A percentile compares a stretch with the other conserved stretches of the same genome.
Conservation (phyloP, 805 yeast species). For the Priceomyces fermenticarens region DNA sequence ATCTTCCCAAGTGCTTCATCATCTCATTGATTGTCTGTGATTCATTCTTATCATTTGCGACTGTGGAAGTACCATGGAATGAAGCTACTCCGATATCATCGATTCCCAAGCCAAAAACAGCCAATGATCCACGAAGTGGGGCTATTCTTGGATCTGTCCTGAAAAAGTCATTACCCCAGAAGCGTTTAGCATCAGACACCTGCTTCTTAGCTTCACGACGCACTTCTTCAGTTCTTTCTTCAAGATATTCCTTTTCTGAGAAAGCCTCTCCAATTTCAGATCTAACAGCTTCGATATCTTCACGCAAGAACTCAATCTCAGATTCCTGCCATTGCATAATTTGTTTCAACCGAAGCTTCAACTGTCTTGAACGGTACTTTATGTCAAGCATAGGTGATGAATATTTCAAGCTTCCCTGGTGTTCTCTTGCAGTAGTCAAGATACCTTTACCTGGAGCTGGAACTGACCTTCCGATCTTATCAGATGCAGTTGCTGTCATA, state of each 20-base stretch:
- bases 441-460: constrained; percentile 99
- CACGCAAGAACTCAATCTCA: constrained; percentile 68
- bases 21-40: constrained; percentile 84
- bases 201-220: constrained; percentile 82
- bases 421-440: constrained; percentile 95
- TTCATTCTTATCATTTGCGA: constrained; percentile 98
- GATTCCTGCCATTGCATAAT: constrained; percentile 80
- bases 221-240: constrained; percentile 86
- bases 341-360: constrained; percentile 73
- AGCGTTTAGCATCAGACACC: constrained; percentile 81
- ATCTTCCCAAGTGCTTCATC: constrained; percentile 94
- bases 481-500: constrained; percentile 93
- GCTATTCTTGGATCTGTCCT: constrained; percentile 90
- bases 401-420: constrained; percentile 75
- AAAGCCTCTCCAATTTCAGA: constrained; percentile 51
- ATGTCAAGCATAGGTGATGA: constrained; percentile 80
- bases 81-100: constrained; percentile 97
- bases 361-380: constrained; percentile 90
- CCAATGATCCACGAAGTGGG: constrained; percentile 95
- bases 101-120: constrained; percentile 85
- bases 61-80: constrained; percentile 98
- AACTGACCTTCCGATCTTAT: constrained; percentile 97
- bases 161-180: constrained; percentile 96
- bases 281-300: constrained; percentile 60
- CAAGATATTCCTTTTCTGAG: constrained; percentile 48